These are phyloP conservation scores for Lithospermum erythrorhizon DNA, from an alignment of 257 asterid genomes.

Conservation along the genomic window DNA sequence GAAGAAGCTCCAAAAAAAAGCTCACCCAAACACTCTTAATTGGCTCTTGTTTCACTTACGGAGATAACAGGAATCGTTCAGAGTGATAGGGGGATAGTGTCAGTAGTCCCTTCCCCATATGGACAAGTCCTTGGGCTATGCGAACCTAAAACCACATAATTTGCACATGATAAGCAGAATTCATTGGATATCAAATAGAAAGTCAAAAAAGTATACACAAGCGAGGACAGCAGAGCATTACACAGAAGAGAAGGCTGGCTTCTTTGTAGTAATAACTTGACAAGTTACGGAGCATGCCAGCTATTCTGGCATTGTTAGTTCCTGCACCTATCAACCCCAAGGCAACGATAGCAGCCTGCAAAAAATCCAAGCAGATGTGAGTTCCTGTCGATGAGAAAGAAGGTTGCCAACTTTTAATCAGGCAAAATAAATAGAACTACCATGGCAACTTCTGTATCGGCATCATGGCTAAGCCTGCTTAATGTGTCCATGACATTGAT, in stretches of 20 bases:
- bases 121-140: neutral
- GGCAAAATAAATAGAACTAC: constrained; percentile 21
- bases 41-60: neutral
- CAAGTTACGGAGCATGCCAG: constrained; percentile 95
- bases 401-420: neutral
- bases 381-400: neutral
- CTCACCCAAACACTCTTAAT: neutral
- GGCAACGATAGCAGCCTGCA: constrained; percentile 78
- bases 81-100: neutral
- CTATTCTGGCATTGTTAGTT: constrained; percentile 96
- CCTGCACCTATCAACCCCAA: constrained; percentile 98
- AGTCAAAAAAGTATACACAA: neutral
- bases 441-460: constrained; percentile 96
- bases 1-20: neutral
- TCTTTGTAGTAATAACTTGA: constrained; percentile 96
- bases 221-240: constrained; percentile 24
- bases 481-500: constrained; percentile 98
- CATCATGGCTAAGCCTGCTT: constrained; percentile 98
- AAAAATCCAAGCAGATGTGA: constrained; percentile 3
- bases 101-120: neutral
- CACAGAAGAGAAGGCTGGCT: constrained; percentile 90
- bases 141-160: neutral
- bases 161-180: constrained; percentile 1
- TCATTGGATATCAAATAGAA: neutral
- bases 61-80: neutral